A percentile compares a stretch with the other conserved stretches of the same genome.
Conservation (phyloP, 306 rosid genomes). For the Cucurbita ficifolia region DNA sequence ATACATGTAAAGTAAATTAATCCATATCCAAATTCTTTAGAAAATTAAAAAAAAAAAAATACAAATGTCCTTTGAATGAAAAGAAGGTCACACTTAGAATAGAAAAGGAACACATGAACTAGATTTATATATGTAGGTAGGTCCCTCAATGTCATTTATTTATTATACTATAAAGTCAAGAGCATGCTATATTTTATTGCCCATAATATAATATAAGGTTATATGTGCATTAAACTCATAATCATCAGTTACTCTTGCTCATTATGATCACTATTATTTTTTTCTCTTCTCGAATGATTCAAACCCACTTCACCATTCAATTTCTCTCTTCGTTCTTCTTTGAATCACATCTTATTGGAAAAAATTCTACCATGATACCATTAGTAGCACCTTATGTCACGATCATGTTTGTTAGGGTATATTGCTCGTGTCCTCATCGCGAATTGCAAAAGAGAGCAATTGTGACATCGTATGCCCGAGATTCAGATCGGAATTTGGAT, state of each 20-base stretch:
- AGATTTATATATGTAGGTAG: background rate
- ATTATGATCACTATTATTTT: background rate
- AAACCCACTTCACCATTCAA: background rate
- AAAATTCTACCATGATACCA: no score
- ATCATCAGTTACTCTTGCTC: background rate
- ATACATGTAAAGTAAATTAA: no score
- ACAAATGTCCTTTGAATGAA: background rate
- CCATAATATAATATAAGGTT: background rate
- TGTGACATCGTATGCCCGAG: no score
- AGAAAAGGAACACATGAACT: background rate
- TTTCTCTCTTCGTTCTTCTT: background rate
- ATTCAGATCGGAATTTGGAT: no score
- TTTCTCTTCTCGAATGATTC: background rate
- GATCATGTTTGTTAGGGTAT: no score
- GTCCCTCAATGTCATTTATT: background rate
- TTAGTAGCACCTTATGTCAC: no score
- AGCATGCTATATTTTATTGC: background rate
- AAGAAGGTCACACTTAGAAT: background rate
- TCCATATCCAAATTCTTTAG: no score
- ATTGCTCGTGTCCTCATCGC: no score
- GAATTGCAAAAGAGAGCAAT: no score
- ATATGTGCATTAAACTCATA: background rate
- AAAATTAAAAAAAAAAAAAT: background rate
- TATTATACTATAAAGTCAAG: conserved; percentile 5
- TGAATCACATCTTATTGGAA: no score